Base-by-base conservation (phyloP, 2,329 filamentous ascomycete genomes). In the Lachnellula subtilissima region DNA sequence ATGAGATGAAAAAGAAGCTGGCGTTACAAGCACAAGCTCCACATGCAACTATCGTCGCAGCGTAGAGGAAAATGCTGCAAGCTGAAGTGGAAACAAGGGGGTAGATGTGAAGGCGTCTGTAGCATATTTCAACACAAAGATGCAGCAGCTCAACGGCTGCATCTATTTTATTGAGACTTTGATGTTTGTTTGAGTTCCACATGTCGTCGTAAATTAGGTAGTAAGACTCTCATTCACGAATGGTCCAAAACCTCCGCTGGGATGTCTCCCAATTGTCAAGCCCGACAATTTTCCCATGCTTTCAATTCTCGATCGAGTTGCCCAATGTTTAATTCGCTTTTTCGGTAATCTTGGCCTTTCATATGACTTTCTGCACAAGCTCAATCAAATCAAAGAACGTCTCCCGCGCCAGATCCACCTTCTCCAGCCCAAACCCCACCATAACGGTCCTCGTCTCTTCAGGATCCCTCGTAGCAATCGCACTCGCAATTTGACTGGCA, bases 401-500 rank as follows among this genome's bases (percentile, higher is more conserved):
- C 51, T 84, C 80, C 14, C 82, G 75, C 17, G 65, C 62, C 32
- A 62, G 55, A 5, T 75, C 73, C 1, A 76, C 69, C 58, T 75
- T 80, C 35, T 74, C 73, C 55, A 87, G 64, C 0, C 85, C 85
- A 8, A 88, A 72, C 0, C 84, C 85, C 2, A 87, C 70, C 9
- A 88, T 73, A n/a, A 88, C 69, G 2, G 77, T 85, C 43, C 85
- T 76, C 54, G 75, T 75, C 60, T 86, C 82, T 48, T 84, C 78
- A 1, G 90, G 85, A 52, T 88, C 80, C 60, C 85, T 85, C 57
- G 87, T 83, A 17, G 86, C 79, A 57, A 99, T 81, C 40, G 87
- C 83, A 67, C 86, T 95, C 5, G 88, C 94, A 62, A 97, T 87
- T 67, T 97, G 93, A 45, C 89, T 89, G 2, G 92, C 92, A 67